Base-by-base conservation (phyloP, 371 early-diverging fungal genomes). In the Mucor lusitanicus region DNA sequence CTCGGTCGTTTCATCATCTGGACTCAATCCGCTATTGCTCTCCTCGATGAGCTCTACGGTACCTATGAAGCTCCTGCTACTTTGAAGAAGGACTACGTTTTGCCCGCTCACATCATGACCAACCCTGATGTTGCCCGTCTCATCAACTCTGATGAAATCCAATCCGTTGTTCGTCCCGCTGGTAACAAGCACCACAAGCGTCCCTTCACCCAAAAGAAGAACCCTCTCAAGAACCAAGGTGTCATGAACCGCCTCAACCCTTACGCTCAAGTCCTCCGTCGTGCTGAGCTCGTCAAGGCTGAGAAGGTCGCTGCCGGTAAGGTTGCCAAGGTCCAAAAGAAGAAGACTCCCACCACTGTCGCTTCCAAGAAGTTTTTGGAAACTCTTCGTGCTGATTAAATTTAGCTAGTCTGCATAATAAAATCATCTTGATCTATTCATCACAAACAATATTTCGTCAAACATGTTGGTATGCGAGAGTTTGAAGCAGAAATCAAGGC, bases 1-100 rank as follows among this genome's bases (percentile, higher is more conserved):
- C 86, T 98, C 72, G 99, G 99, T 73, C 97, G 99, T 83, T 98
- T 99, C 88, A 88, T 98, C 86, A 96, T 99, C 92, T 99, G 99
- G 99, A 98, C 99, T 78, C 90, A 97, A 86, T 82, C 89, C 65
- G 99, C 99, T 69, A 95, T 99, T 81, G 92, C 92, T 78, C 89
- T 93, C 67, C 90, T 99, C 73, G 95, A 98, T 87, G 85, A 90
- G 75, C 86, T 99, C 80, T 99, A 92, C 85, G 99, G 99, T 83
- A 91, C 97, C 71, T 86, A 89, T 84, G 88, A 89, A 78, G 85
- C 86, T 72, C 83, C 88, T 59, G 88, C 97, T 62, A 72, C 89
- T 83, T 87, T 93, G 81, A 99, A 97, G 93, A 93, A 91, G 89
- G 94, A 94, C 84, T 99, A 96, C 89, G 76, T 84, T 65, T 90